phyloP scores from a whole-genome alignment of 257 asterid species.

The Coffea canephora region DNA sequence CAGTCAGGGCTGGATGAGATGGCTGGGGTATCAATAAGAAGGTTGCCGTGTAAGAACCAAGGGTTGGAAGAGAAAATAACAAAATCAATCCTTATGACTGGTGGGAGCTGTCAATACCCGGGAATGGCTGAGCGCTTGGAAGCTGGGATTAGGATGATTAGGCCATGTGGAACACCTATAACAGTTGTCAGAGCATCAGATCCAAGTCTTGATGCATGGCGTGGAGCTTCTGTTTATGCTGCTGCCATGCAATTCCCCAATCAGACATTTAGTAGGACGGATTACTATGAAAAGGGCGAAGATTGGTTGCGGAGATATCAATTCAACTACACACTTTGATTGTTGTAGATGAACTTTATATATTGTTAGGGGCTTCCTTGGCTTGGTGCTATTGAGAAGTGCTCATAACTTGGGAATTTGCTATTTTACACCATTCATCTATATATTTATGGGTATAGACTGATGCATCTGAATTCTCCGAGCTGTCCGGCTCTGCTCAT shows the following conservation, averaged over 20 bases:
- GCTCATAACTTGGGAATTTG: background rate
- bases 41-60: constrained; percentile 44
- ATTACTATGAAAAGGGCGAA: constrained; percentile 90
- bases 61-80: constrained; percentile 60
- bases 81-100: constrained; percentile 71
- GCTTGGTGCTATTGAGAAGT: background rate
- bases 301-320: constrained; percentile 75
- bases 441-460: background rate
- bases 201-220: constrained; percentile 88
- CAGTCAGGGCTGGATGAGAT: constrained; percentile 94
- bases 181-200: constrained; percentile 57
- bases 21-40: constrained; percentile 65
- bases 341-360: constrained; percentile 3
- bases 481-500: background rate
- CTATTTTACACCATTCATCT: background rate
- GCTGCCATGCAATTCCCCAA: constrained; percentile 49
- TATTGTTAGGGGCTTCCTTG: background rate
- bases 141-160: constrained; percentile 72
- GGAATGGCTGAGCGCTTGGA: constrained; percentile 81
- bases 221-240: constrained; percentile 86
- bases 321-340: constrained; percentile 52
- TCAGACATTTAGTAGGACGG: constrained; percentile 74
- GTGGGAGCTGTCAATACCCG: constrained; percentile 87
- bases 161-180: constrained; percentile 81
- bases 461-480: background rate